These are phyloP conservation scores for Hortiboletus flavorubellus DNA, from an alignment of 768 basidiomycete genomes.

Conservation along the genomic window DNA sequence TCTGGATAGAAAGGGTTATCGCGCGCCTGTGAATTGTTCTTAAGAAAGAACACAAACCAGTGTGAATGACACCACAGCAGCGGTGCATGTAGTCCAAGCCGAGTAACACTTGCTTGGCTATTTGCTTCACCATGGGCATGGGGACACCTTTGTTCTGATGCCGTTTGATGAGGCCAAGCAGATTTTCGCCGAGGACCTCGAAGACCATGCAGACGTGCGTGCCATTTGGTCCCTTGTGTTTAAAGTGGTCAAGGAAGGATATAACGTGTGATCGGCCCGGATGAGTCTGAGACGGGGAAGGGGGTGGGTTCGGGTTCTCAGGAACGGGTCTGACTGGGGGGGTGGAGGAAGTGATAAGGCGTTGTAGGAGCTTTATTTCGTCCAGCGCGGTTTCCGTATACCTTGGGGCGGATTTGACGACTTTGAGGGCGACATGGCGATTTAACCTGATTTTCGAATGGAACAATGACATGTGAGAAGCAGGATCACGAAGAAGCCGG, in stretches of 20 bases:
- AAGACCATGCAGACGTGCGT: slow-evolving; percentile 99
- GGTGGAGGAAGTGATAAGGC: slow-evolving; percentile 81
- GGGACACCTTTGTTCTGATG: slow-evolving; percentile 99
- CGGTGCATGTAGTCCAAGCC: slow-evolving; percentile 98
- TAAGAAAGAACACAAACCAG: slow-evolving; percentile 45
- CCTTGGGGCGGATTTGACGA: slow-evolving; percentile 94
- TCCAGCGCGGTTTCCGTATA: slow-evolving; percentile 99
- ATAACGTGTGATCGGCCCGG: slow-evolving; percentile 93
- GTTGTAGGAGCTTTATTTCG: slow-evolving; percentile 97
- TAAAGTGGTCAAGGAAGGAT: slow-evolving; percentile 95
- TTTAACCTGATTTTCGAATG: slow-evolving; percentile 58
- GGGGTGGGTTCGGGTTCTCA: slow-evolving; percentile 47
- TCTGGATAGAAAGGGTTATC: slow-evolving; percentile 43
- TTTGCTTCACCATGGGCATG: slow-evolving; percentile 88
- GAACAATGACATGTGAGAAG: slow-evolving; percentile 9
- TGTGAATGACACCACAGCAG: slow-evolving; percentile 96
- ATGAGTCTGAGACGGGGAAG: slow-evolving; percentile 65
- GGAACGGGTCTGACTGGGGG: slow-evolving; percentile 49
- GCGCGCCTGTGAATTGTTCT: background rate
- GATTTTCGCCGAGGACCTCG: slow-evolving; percentile 96
- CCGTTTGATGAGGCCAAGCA: slow-evolving; percentile 93
- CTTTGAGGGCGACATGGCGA: slow-evolving; percentile 97
- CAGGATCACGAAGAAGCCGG: background rate
- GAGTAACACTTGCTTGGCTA: slow-evolving; percentile 92
- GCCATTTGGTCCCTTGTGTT: slow-evolving; percentile 95